A percentile compares a stretch with the other conserved stretches of the same genome.
These are phyloP conservation scores for Brettanomyces sp. DNA, from an alignment of 805 yeast genomes.

Conservation along the genomic window DNA sequence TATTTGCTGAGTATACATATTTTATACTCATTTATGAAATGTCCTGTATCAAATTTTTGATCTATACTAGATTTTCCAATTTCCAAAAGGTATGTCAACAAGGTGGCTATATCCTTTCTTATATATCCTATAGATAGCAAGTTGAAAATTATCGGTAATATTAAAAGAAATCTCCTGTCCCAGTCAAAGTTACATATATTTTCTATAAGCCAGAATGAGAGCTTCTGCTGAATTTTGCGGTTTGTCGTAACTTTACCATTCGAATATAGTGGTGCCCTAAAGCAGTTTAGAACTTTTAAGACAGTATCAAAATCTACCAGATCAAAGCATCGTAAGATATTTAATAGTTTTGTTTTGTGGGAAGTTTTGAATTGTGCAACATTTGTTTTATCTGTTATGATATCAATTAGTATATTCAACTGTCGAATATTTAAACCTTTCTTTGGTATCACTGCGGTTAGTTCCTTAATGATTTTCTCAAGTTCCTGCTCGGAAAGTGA, in stretches of 20 bases:
- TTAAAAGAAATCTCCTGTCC: conserved; percentile 9
- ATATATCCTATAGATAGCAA: conserved; percentile 21
- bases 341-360: conserved; percentile 9
- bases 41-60: conserved; percentile 9
- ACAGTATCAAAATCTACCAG: conserved; percentile 15
- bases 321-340: conserved; percentile 13
- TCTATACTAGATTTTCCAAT: conserved; percentile 11
- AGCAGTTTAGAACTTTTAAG: conserved; percentile 12
- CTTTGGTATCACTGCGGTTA: conserved; percentile 2
- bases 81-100: conserved; percentile 14
- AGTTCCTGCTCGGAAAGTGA: conserved; percentile 1
- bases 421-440: conserved; percentile 13
- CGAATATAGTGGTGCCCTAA: conserved; percentile 15
- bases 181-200: conserved; percentile 11
- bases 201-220: neutral
- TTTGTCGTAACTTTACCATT: conserved; percentile 7
- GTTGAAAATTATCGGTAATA: conserved; percentile 18
- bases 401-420: conserved; percentile 12
- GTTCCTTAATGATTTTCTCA: conserved; percentile 7
- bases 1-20: conserved; percentile 12
- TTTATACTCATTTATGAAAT: conserved; percentile 15
- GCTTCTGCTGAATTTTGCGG: neutral
- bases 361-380: conserved; percentile 6
- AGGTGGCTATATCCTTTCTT: conserved; percentile 11
- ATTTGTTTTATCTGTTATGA: conserved; percentile 11